Evolutionary conservation across 345 rosid genomes (phyloP), one percentile per base, ranked within the genome.

Genomic region (Brassica carinata): DNA sequence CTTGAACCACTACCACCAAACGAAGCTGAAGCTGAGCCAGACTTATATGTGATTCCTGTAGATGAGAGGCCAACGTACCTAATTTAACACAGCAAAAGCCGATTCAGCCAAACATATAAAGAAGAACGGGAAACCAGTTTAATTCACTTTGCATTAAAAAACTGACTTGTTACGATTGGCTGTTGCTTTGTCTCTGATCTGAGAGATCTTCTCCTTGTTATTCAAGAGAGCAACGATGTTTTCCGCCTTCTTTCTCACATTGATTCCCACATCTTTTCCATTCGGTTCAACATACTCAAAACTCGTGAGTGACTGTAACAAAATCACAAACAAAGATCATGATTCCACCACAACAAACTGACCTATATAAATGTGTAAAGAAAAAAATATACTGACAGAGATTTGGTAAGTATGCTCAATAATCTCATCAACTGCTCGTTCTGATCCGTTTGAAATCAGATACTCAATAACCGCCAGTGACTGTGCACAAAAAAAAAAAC

Each of bases 21-120:
- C 2, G 98, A 85, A 75, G 87, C 77, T 79, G 98, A 85, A 74
- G 85, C 83, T 80, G 91, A 75, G 77, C 91, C 86, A 74, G 97
- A 89, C 69, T 90, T 96, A 69, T 86, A 87, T 58, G 97, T 83
- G 31, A 90, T 83, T 71, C 97, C 97, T 18, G 87, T 79, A 18
- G 99, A 96, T 55, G 99, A 94, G 75, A 96, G 95, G 26, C 99
- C 98, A 75, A 96, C 69, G 51, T 91, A 96, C 93, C 99, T 96
- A 74, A 63, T 67, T 62, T 14, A 59, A 61, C 67, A 29, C 64
- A 67, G 55, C 6, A 48, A 67, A 67, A 72, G 38, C 17, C 36
- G 13, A 31, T 73, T 11, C 73, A 23, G 26, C 2, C 15, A 59
- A 43, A 36, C 5, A 7, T 51, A 18, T 36, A 77, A 45, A 34